phyloP scores from a whole-genome alignment of 2,329 filamentous ascomycete genomes.

The Colletotrichum limetticola region DNA sequence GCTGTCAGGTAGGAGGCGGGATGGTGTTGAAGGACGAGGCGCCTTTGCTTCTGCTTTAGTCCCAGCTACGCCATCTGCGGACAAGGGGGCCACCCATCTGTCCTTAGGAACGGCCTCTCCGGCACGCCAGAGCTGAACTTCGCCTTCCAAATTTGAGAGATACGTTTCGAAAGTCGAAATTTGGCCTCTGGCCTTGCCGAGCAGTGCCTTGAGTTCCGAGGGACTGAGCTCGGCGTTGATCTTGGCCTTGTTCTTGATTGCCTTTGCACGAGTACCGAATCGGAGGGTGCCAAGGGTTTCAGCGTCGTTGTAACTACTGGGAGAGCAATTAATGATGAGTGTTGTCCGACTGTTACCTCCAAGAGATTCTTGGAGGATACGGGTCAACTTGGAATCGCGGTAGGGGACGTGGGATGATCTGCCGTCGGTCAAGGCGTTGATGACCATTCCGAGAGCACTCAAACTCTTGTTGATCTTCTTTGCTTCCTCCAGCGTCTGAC shows the following conservation, averaged over 20 bases:
- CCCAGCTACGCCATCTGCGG: constrained; percentile 60
- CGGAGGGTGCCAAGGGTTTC: constrained; percentile 93
- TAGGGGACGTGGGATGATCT: constrained; percentile 98
- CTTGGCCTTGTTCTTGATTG: constrained; percentile 99
- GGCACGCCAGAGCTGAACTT: constrained; percentile 87
- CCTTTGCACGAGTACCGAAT: constrained; percentile 96
- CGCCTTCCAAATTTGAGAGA: constrained; percentile 83
- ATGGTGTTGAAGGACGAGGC: constrained; percentile 64
- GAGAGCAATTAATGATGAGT: constrained; percentile 98
- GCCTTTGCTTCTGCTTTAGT: constrained; percentile 54
- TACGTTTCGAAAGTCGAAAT: constrained; percentile 90
- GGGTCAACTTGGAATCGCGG: constrained; percentile 96
- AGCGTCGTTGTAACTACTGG: constrained; percentile 96
- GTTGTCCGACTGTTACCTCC: constrained; percentile 99
- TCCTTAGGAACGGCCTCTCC: constrained; percentile 92
- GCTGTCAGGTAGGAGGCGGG: constrained; percentile 64
- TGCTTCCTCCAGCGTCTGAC: constrained; percentile 95
- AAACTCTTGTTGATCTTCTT: constrained; percentile 99
- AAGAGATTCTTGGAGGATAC: constrained; percentile 95
- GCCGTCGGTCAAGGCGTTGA: constrained; percentile 95
- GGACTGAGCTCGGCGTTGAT: constrained; percentile 98
- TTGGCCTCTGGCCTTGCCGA: constrained; percentile 92
- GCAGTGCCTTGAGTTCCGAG: constrained; percentile 89
- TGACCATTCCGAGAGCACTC: constrained; percentile 98
- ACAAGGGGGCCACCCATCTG: constrained; percentile 79